These are phyloP conservation scores for Chytriomyces confervae DNA, from an alignment of 192 early-diverging fungal genomes.

Conservation along the genomic window DNA sequence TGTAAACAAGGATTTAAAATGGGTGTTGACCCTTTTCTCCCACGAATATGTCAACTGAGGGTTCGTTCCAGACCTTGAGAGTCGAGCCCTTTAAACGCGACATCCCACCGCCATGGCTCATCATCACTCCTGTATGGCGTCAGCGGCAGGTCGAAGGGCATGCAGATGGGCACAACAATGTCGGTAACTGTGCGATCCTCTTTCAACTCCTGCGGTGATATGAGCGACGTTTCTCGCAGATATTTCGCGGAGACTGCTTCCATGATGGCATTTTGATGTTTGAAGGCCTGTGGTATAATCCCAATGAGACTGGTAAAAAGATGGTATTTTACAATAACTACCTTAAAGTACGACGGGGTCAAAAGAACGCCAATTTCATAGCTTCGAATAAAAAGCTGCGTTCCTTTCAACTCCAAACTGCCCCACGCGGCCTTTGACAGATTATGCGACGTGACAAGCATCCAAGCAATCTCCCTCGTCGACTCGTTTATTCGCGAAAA, in stretches of 20 bases:
- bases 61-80: conserved; percentile 11
- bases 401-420: conserved; percentile 54
- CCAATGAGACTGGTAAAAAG: neutral
- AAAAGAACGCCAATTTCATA: conserved; percentile 73
- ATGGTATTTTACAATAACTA: conserved; percentile 18
- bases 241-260: conserved; percentile 16
- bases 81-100: conserved; percentile 28
- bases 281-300: conserved; percentile 13
- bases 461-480: conserved; percentile 42
- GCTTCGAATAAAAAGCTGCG: conserved; percentile 63
- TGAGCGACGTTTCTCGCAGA: conserved; percentile 2
- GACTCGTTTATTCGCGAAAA: conserved; percentile 39
- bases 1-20: neutral
- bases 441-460: conserved; percentile 57
- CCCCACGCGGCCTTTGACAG: conserved; percentile 77
- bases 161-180: conserved; percentile 55
- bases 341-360: conserved; percentile 63
- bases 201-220: conserved; percentile 10
- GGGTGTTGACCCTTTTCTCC: neutral
- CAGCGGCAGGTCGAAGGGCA: conserved; percentile 68
- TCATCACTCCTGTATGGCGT: conserved; percentile 51
- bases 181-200: neutral
- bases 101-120: conserved; percentile 54
- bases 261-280: conserved; percentile 23
- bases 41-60: neutral